These are phyloP conservation scores for Pulicaria dysenterica DNA, from an alignment of 129 eudicot species.

Conservation along the genomic window DNA sequence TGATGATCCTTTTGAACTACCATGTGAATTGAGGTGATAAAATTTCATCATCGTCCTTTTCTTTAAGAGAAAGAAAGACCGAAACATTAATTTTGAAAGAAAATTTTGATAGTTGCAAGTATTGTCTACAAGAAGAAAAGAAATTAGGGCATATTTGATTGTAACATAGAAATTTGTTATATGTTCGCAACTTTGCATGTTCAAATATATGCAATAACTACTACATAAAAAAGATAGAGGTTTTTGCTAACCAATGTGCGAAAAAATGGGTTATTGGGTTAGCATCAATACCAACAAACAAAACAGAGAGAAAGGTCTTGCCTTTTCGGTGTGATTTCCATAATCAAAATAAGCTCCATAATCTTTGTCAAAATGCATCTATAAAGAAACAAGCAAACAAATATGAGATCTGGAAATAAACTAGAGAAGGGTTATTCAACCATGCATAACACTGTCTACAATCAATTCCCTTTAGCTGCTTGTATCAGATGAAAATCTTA, in stretches of 20 bases:
- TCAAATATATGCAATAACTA: too few species aligned
- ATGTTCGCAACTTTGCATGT: too few species aligned
- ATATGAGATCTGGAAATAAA: conserved; percentile 8
- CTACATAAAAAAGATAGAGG: not conserved
- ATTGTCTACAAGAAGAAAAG: too few species aligned
- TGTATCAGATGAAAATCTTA: not conserved
- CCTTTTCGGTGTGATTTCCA: conserved; percentile 97
- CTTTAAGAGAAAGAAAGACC: too few species aligned
- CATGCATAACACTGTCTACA: not conserved
- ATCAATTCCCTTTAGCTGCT: not conserved
- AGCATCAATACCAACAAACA: not conserved
- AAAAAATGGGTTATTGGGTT: conserved; percentile 4
- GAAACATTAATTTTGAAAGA: too few species aligned
- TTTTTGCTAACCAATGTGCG: not conserved
- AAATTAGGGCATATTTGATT: too few species aligned
- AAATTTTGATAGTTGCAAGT: too few species aligned
- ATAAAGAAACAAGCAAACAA: conserved; percentile 30
- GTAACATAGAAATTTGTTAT: too few species aligned
- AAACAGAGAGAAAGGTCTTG: conserved; percentile 18
- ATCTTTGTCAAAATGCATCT: conserved; percentile 84
- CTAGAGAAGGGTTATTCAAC: conserved; percentile 3
- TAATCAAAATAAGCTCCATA: conserved; percentile 85
- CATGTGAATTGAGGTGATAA: too few species aligned
- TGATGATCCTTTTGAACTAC: too few species aligned
- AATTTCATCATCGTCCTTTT: too few species aligned